Evolutionary conservation across 176 grass and related monocot genomes (phyloP).

Genomic region (Areca catechu): DNA sequence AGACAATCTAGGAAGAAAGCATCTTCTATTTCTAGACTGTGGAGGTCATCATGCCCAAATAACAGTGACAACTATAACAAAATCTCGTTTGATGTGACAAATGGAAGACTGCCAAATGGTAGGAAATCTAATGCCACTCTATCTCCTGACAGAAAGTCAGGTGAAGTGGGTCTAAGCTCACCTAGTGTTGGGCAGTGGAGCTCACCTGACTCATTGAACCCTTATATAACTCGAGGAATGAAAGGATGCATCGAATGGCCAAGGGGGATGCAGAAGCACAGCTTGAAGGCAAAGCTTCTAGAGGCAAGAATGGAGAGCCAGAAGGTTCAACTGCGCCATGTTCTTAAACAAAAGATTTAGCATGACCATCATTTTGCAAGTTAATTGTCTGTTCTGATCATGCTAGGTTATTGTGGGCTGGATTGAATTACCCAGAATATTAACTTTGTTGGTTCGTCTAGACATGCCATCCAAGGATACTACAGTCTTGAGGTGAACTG

Average conservation of each 20-base stretch:
- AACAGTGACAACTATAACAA: too few relatives aligned
- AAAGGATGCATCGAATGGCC: constrained; percentile 5
- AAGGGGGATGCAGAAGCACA: constrained; percentile 15
- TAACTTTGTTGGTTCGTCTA: too few relatives aligned
- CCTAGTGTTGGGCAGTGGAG: constrained; percentile 16
- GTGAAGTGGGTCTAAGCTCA: background rate
- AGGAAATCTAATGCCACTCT: background rate
- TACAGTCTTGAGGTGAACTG: too few relatives aligned
- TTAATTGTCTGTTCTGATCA: too few relatives aligned
- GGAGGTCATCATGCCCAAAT: too few relatives aligned
- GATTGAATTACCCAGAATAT: too few relatives aligned
- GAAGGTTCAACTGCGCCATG: background rate
- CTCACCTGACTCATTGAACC: constrained; percentile 3
- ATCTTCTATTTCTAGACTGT: too few relatives aligned
- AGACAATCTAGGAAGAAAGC: too few relatives aligned
- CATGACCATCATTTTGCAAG: too few relatives aligned
- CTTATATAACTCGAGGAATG: background rate
- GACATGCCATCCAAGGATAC: too few relatives aligned
- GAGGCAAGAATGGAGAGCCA: constrained; percentile 39
- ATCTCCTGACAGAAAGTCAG: constrained; percentile 10
- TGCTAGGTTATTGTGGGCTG: too few relatives aligned
- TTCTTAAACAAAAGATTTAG: constrained; percentile 9
- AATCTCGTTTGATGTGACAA: too few relatives aligned
- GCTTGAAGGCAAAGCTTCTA: constrained; percentile 43
- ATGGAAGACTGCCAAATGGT: background rate